These are phyloP conservation scores for Gossypium lobatum DNA, from an alignment of 441 rosid species.

Conservation along the genomic window DNA sequence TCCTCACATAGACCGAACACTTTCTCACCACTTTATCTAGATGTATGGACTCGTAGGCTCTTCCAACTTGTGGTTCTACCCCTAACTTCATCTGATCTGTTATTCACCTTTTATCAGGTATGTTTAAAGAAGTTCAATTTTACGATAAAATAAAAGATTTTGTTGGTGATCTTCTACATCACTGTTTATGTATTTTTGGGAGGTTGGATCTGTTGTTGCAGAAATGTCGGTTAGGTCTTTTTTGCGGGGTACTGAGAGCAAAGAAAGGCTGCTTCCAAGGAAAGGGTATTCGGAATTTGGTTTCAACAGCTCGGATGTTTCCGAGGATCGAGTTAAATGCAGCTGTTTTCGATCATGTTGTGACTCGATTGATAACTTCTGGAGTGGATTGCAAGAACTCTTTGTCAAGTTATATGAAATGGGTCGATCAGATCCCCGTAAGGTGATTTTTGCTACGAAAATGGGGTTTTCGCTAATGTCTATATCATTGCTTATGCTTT, in stretches of 20 bases:
- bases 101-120: background rate
- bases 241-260: conserved; percentile 35
- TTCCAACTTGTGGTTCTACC: background rate
- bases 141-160: background rate
- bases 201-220: background rate
- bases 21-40: too few species aligned
- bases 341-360: conserved; percentile 42
- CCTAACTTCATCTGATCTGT: background rate
- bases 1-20: background rate
- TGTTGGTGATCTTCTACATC: background rate
- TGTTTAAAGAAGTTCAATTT: background rate
- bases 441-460: conserved; percentile 53
- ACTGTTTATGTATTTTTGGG: background rate
- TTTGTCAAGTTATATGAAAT: conserved; percentile 44
- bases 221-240: conserved; percentile 41
- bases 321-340: conserved; percentile 29
- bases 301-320: conserved; percentile 28
- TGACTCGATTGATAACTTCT: conserved; percentile 32
- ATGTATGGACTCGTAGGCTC: background rate
- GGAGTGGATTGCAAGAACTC: conserved; percentile 27
- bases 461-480: conserved; percentile 74
- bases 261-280: conserved; percentile 45
- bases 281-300: conserved; percentile 48
- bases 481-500: conserved; percentile 54
- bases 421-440: conserved; percentile 80